These are phyloP conservation scores for Lentinula edodes DNA, from an alignment of 768 basidiomycete genomes.

Conservation along the genomic window DNA sequence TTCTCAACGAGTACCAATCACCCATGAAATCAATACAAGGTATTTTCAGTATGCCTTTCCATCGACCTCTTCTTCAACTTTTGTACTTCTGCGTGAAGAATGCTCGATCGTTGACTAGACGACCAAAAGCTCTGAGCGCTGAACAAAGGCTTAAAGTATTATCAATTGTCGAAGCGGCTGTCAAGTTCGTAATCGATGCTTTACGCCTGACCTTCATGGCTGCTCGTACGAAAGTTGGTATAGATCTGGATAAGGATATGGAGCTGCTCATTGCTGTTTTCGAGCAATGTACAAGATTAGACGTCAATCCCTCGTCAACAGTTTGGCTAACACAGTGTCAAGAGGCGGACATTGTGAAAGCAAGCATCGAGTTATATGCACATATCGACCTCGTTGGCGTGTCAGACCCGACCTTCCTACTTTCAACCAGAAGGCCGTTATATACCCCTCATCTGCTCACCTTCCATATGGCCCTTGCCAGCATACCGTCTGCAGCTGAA, in stretches of 20 bases:
- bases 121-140: slow-evolving; percentile 47
- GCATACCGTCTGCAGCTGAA: slow-evolving; percentile 74
- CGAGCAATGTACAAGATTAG: slow-evolving; percentile 67
- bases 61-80: slow-evolving; percentile 74
- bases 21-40: slow-evolving; percentile 72
- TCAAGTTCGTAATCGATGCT: slow-evolving; percentile 65
- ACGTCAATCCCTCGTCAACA: slow-evolving; percentile 62
- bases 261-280: slow-evolving; percentile 80
- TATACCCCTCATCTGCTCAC: slow-evolving; percentile 76
- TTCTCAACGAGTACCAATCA: slow-evolving; percentile 69
- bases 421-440: slow-evolving; percentile 57
- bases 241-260: slow-evolving; percentile 76
- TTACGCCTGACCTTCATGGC: slow-evolving; percentile 60
- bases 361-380: slow-evolving; percentile 68
- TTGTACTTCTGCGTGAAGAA: slow-evolving; percentile 73
- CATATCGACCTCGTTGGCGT: slow-evolving; percentile 66
- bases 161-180: slow-evolving; percentile 53
- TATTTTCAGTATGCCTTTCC: slow-evolving; percentile 60
- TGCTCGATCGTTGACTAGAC: slow-evolving; percentile 42
- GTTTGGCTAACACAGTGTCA: slow-evolving; percentile 79
- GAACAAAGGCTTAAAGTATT: slow-evolving; percentile 58
- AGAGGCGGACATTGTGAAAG: slow-evolving; percentile 71
- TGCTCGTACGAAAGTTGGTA: slow-evolving; percentile 49
- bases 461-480: slow-evolving; percentile 83
- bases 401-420: slow-evolving; percentile 58